Conservation (phyloP, 805 yeast genomes). For the Jamesozyma jinghongensis region DNA sequence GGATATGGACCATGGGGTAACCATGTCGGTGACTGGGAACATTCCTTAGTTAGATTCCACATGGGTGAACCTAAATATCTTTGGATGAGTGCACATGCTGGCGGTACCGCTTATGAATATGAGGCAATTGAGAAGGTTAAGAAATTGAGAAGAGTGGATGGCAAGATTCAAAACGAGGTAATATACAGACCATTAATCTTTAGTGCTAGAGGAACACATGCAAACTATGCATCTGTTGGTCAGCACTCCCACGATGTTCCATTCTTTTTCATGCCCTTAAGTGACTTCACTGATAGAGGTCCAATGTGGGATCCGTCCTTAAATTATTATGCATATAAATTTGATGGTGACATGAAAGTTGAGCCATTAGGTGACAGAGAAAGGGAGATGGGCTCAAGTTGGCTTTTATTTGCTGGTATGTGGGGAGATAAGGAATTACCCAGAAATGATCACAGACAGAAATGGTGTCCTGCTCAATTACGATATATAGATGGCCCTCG, state of each 20-base stretch:
- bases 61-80: conserved; percentile 71
- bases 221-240: conserved; percentile 92
- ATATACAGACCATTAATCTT: conserved; percentile 62
- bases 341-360: conserved; percentile 46
- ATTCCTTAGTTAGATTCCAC: conserved; percentile 76
- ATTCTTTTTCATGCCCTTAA: conserved; percentile 59
- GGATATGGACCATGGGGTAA: conserved; percentile 95
- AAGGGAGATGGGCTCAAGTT: conserved; percentile 39
- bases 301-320: conserved; percentile 88
- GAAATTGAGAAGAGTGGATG: conserved; percentile 77
- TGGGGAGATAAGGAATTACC: conserved; percentile 84
- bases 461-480: conserved; percentile 83
- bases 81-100: conserved; percentile 98
- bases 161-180: conserved; percentile 59
- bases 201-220: conserved; percentile 94
- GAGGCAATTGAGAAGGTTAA: conserved; percentile 29
- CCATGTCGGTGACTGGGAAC: conserved; percentile 98
- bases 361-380: conserved; percentile 31
- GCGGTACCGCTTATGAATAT: conserved; percentile 81
- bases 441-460: conserved; percentile 67
- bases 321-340: conserved; percentile 67
- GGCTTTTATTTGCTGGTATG: conserved; percentile 74
- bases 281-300: conserved; percentile 93
- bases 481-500: conserved; percentile 85
- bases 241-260: conserved; percentile 95